Percentiles rank a stretch among this genome's conserved stretches.
Evolutionary conservation across 169 alveolate species (phyloP).

Genomic region (Plasmodium gaboni): DNA sequence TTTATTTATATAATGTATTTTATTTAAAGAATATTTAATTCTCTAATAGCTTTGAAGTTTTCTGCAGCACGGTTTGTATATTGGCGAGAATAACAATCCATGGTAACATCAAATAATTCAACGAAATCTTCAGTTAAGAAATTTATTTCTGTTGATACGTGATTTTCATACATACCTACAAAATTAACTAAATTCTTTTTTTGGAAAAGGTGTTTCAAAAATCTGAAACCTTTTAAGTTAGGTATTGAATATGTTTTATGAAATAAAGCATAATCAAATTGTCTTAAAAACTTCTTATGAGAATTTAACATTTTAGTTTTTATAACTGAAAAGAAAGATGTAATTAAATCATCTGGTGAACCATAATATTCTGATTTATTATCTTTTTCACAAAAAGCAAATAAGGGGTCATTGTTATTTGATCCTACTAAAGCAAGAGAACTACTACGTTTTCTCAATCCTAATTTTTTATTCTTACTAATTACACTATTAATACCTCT

Average conservation of each 20-base stretch:
- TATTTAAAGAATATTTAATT: not conserved
- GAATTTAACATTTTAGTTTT: conserved; percentile 40
- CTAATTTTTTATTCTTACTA: conserved; percentile 13
- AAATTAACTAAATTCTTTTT: conserved; percentile 52
- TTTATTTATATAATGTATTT: too few relatives aligned
- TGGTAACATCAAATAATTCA: conserved; percentile 28
- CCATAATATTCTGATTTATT: conserved; percentile 22
- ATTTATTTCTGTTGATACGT: conserved; percentile 27
- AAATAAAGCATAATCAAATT: conserved; percentile 17
- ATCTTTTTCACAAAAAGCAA: conserved; percentile 19
- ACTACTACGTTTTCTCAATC: conserved; percentile 57
- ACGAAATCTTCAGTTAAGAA: conserved; percentile 39
- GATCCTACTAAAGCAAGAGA: conserved; percentile 6
- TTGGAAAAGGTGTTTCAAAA: conserved; percentile 45
- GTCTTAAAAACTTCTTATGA: conserved; percentile 27
- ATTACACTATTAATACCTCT: conserved; percentile 5
- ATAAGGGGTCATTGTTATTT: not conserved
- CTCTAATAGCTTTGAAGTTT: conserved; percentile 15
- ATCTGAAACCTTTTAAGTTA: conserved; percentile 40
- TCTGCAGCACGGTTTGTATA: conserved; percentile 22
- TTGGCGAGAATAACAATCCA: conserved; percentile 31
- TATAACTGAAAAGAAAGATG: conserved; percentile 50
- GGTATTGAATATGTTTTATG: conserved; percentile 29
- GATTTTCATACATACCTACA: conserved; percentile 33
- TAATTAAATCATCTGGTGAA: conserved; percentile 31